Evolutionary conservation across 2,329 filamentous ascomycete species (phyloP), one percentile per base, ranked within the genome.

Genomic region (Microcera coccophila): DNA sequence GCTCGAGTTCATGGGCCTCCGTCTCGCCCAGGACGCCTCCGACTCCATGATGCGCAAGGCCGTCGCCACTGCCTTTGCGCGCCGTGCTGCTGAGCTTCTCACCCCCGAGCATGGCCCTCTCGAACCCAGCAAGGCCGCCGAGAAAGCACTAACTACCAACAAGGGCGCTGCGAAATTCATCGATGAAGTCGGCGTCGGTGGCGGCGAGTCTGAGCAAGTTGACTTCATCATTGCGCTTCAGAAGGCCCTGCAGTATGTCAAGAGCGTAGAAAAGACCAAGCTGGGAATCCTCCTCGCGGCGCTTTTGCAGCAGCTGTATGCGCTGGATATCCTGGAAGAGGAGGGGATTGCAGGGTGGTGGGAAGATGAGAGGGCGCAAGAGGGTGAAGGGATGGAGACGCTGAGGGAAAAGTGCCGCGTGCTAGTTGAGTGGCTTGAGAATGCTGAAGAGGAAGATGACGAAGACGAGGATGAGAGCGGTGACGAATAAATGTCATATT

Each of bases 331-430:
- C 14, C 69, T 96, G 2, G 89, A 95, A 62, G 89, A 95, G 59
- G 90, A 96, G 32, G 90, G 86, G 0, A 87, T 95, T 53, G 70
- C 91, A 57, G 77, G 78, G 36, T 98, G 93, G 93, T 97, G 90
- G 90, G 78, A 74, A 16, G 85, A 95, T 62, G 74, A 77, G 36
- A 65, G 82, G 58, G 84, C 85, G 5, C 76, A 69, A 18, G 82
- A 81, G 42, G 81, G 74, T 12, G 84, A 86, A 42, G 78, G 79
- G 40, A 80, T 96, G 82, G 67, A 67, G 45, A 76, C 70, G 38
- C 79, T 96, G 14, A 83, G 84, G 62, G 79, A 78, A 47, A 86
- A 86, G 69, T 89, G 87, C 44, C 75, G 81, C 57, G 81, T 83
- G 39, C 79, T 97, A 63, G 82, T 97, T 34, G 87, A 94, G 58